Evolutionary conservation across 495 filamentous ascomycete species (phyloP).

Genomic region (Letharia columbiana): DNA sequence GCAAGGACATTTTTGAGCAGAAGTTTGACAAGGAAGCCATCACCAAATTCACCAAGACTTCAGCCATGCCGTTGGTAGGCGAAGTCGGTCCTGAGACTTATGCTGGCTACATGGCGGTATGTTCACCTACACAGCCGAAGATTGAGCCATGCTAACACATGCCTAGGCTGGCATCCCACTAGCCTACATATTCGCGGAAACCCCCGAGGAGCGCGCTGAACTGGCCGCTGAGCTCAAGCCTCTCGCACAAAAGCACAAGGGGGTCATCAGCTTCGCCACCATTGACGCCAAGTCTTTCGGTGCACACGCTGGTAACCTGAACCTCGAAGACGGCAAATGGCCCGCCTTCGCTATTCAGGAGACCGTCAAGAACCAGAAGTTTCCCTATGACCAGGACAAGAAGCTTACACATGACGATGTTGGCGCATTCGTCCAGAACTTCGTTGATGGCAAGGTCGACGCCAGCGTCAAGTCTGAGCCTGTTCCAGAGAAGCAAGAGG

Average conservation of each 20-base stretch:
- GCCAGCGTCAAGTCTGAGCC: slow-evolving; percentile 98
- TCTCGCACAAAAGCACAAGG: slow-evolving; percentile 54
- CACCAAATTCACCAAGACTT: slow-evolving; percentile 69
- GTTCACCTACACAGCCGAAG: slow-evolving; percentile 25
- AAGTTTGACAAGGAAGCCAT: slow-evolving; percentile 71
- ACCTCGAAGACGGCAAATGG: slow-evolving; percentile 91
- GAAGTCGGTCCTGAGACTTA: slow-evolving; percentile 99
- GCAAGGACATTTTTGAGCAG: slow-evolving; percentile 75
- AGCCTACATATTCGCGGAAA: slow-evolving; percentile 97
- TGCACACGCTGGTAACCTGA: slow-evolving; percentile 92
- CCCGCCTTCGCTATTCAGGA: slow-evolving; percentile 98
- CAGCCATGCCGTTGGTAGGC: slow-evolving; percentile 84
- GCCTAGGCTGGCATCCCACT: slow-evolving; percentile 74
- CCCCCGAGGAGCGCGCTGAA: slow-evolving; percentile 73
- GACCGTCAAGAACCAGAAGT: slow-evolving; percentile 92
- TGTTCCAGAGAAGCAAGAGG: slow-evolving; percentile 90
- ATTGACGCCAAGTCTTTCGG: slow-evolving; percentile 95
- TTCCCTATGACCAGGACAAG: slow-evolving; percentile 80
- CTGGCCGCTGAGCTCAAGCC: slow-evolving; percentile 55
- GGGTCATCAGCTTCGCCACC: slow-evolving; percentile 90
- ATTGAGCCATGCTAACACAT: slow-evolving; percentile 6
- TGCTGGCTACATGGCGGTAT: slow-evolving; percentile 82
- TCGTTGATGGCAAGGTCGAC: slow-evolving; percentile 78
- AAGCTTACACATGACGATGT: slow-evolving; percentile 68
- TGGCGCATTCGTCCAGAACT: slow-evolving; percentile 78